phyloP scores from a whole-genome alignment of 768 basidiomycete genomes.

The Auricularia auricula-judae region DNA sequence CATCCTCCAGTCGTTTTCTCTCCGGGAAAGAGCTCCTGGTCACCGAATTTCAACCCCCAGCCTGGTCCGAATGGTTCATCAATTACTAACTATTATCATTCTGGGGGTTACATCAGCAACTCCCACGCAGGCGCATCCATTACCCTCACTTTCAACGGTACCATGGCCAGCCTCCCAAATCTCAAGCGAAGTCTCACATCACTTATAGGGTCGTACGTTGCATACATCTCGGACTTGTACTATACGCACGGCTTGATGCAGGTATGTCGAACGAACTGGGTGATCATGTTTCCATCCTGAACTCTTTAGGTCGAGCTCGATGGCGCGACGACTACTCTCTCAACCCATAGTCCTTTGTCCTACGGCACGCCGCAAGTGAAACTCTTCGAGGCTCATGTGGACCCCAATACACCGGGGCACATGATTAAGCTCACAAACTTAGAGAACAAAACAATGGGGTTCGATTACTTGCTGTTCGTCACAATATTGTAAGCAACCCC shows the following conservation, averaged over 20 bases:
- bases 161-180: not conserved
- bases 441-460: not conserved
- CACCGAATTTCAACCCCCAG: not conserved
- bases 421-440: not conserved
- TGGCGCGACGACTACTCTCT: not conserved
- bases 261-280: not conserved
- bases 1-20: not conserved
- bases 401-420: not conserved
- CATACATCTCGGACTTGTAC: not conserved
- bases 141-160: not conserved
- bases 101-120: not conserved
- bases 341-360: not conserved
- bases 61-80: not conserved
- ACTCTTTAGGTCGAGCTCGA: not conserved
- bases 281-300: not conserved
- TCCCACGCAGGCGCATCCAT: not conserved
- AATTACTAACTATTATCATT: not conserved
- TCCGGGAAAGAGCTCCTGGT: not conserved
- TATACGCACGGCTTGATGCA: not conserved
- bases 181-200: not conserved
- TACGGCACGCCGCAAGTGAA: not conserved
- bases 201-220: not conserved
- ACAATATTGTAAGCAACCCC: too few relatives aligned
- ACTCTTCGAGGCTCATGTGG: not conserved
- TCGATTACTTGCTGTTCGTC: not conserved